A percentile compares a stretch with the other conserved stretches of the same genome.
Conservation (phyloP, 2,329 filamentous ascomycete species). For the Metarhizium humberi region DNA sequence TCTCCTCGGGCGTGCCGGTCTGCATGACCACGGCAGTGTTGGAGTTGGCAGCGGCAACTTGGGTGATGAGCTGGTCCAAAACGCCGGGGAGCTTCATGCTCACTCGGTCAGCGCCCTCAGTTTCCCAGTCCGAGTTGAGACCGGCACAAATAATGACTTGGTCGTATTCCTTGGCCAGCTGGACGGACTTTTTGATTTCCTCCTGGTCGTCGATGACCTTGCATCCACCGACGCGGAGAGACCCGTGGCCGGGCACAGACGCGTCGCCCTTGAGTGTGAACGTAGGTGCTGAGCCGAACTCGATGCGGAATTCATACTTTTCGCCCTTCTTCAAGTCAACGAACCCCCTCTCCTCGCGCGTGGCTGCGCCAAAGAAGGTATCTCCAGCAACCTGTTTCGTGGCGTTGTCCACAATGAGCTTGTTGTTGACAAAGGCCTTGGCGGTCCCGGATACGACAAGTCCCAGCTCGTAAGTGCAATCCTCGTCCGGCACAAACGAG, state of each 20-base stretch:
- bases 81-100: slow-evolving; percentile 69
- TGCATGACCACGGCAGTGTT: slow-evolving; percentile 68
- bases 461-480: slow-evolving; percentile 55
- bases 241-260: slow-evolving; percentile 47
- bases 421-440: slow-evolving; percentile 53
- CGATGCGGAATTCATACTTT: slow-evolving; percentile 48
- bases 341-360: slow-evolving; percentile 51
- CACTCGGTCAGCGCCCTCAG: slow-evolving; percentile 68
- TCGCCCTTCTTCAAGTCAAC: slow-evolving; percentile 49
- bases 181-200: slow-evolving; percentile 57
- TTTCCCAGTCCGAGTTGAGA: slow-evolving; percentile 74
- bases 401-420: slow-evolving; percentile 56
- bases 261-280: slow-evolving; percentile 43
- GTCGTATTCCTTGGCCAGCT: slow-evolving; percentile 59
- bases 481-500: slow-evolving; percentile 48
- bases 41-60: slow-evolving; percentile 56
- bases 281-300: slow-evolving; percentile 51
- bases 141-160: slow-evolving; percentile 73
- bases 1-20: slow-evolving; percentile 63
- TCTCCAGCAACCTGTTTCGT: slow-evolving; percentile 53
- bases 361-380: slow-evolving; percentile 56
- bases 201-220: slow-evolving; percentile 46
- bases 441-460: slow-evolving; percentile 57
- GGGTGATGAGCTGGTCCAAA: slow-evolving; percentile 59
- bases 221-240: slow-evolving; percentile 52